Evolutionary conservation across 106 monocot species (phyloP), one percentile per base, ranked within the genome.

Genomic region (Phalaenopsis equestris): DNA sequence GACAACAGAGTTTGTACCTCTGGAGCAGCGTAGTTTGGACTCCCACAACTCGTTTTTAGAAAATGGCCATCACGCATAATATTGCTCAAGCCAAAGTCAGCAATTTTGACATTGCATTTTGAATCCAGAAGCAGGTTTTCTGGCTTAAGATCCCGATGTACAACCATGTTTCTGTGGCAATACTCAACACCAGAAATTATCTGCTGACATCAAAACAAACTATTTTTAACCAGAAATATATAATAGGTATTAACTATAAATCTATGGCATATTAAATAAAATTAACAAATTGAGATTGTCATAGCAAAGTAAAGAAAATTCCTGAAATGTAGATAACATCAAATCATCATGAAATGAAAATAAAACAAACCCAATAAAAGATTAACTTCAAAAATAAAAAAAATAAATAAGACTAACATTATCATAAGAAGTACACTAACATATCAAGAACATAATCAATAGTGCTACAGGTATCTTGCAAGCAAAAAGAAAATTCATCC

Each of bases 31-130:
- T 82, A 76, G 17, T 76, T 76, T 23, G 82, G 82, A 76, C 81
- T 85, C 73, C 82, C 86, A 52, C 86, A 86, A 64, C 82, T 86
- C 18, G 86, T 86, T 41, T 86, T 86, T 48, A 82, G 49, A 80
- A 86, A 82, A 77, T 86, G 86, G 24, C 86, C 86, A 82, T 82
- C 82, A 52, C 82, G 82, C 86, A 86, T 86, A 16, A 82, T 82
- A 73, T 82, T 86, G 24, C 86, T 86, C 42, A 86, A 79, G 75
- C 82, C 86, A 77, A 86, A 86, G 82, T 86, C 86, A 36, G 82
- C 82, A 68, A 86, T 86, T 80, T 86, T 86, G 42, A 82, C 86
- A 82, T 86, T 86, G 79, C 64, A 74, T 68, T 82, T 82, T 76
- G 82, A 86, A 82, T 86, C 82, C 82, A 86, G 68, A 41, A 86